Percentiles rank a stretch among this genome's conserved stretches.
These are phyloP conservation scores for Paraurostyla sp. DNA, from an alignment of 73 alveolate genomes.

Conservation along the genomic window DNA sequence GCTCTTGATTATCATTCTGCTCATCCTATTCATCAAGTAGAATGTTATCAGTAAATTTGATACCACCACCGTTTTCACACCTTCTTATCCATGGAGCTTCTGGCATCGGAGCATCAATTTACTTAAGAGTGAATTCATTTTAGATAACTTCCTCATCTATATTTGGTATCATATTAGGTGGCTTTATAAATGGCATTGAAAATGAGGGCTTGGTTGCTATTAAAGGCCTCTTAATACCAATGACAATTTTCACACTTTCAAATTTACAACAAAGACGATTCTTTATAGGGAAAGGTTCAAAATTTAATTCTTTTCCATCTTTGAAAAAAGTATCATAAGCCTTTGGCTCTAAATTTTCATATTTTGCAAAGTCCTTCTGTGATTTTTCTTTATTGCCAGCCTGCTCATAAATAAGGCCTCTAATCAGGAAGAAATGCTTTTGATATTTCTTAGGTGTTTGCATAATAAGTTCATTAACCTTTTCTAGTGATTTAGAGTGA, in stretches of 20 bases:
- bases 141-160: constrained; percentile 54
- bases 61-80: constrained; percentile 28
- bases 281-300: constrained; percentile 59
- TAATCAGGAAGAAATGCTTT: constrained; percentile 27
- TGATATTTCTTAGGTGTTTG: constrained; percentile 42
- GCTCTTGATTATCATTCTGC: not conserved
- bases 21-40: constrained; percentile 30
- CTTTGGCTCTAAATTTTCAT: constrained; percentile 2
- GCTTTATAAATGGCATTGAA: constrained; percentile 68
- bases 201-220: constrained; percentile 35
- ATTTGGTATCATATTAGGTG: constrained; percentile 71
- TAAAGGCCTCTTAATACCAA: constrained; percentile 18
- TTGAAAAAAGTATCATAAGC: constrained; percentile 1
- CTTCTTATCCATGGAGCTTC: constrained; percentile 72
- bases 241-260: not conserved
- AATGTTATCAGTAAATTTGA: constrained; percentile 60
- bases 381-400: constrained; percentile 42
- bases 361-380: constrained; percentile 12
- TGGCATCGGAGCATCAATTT: constrained; percentile 69
- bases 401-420: constrained; percentile 44
- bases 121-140: constrained; percentile 40
- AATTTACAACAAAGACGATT: constrained; percentile 44
- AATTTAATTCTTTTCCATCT: constrained; percentile 10
- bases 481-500: constrained; percentile 27
- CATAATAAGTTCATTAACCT: constrained; percentile 36